These are phyloP conservation scores for Arabidopsis lyrata DNA, from an alignment of 441 rosid genomes.

Conservation along the genomic window DNA sequence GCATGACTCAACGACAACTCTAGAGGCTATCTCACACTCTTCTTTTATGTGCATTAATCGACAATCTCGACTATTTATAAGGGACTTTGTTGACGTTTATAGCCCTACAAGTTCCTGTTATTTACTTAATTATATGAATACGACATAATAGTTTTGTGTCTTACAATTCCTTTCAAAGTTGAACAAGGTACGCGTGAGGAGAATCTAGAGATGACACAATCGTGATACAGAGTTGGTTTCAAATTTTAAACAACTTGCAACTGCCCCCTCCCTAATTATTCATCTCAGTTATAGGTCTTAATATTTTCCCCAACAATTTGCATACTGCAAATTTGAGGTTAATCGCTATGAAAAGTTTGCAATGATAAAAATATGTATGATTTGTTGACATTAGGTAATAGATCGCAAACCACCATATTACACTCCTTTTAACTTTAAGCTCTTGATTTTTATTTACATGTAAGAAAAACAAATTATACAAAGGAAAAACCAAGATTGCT, in stretches of 20 bases:
- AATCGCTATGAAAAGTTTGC: background rate
- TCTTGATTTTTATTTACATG: background rate
- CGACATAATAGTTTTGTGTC: background rate
- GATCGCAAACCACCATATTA: background rate
- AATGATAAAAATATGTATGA: background rate
- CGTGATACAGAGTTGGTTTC: background rate
- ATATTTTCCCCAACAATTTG: background rate
- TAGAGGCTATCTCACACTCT: background rate
- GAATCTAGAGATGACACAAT: slow-evolving; percentile 6
- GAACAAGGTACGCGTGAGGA: background rate
- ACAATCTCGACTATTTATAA: background rate
- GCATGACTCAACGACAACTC: background rate
- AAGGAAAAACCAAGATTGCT: too few species aligned
- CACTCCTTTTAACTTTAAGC: background rate
- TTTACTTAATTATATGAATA: background rate
- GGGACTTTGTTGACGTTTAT: background rate
- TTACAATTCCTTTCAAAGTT: too few species aligned
- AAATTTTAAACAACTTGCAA: background rate
- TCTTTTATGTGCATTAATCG: background rate
- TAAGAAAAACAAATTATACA: too few species aligned
- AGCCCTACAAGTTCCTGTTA: background rate
- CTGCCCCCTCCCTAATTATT: slow-evolving; percentile 1
- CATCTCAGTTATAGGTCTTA: background rate
- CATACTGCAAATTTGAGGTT: background rate
- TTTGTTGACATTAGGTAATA: background rate